Percentiles rank a stretch among this genome's conserved stretches.
Conservation (phyloP, 352 stramenopile species). For the Pythium rishiriense region DNA sequence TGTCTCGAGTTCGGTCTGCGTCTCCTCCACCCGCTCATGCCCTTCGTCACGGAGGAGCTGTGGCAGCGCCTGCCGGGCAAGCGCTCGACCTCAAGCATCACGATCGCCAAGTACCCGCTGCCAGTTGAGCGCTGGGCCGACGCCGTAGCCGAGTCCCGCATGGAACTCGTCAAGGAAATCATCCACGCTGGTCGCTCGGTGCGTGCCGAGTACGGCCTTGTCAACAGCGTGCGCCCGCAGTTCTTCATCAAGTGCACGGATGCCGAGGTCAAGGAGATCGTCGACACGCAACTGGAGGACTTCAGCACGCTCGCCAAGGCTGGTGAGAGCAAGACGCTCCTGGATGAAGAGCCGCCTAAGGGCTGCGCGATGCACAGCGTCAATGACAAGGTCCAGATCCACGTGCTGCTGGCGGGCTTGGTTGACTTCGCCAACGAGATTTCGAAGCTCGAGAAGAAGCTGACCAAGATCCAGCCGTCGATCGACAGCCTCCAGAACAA, state of each 20-base stretch:
- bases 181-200: conserved; percentile 96
- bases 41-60: conserved; percentile 96
- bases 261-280: conserved; percentile 63
- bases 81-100: conserved; percentile 70
- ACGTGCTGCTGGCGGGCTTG: conserved; percentile 82
- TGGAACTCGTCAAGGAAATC: conserved; percentile 93
- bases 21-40: conserved; percentile 98
- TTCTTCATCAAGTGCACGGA: conserved; percentile 92
- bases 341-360: conserved; percentile 77
- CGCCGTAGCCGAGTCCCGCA: conserved; percentile 87
- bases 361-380: conserved; percentile 93
- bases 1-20: conserved; percentile 84
- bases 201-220: conserved; percentile 80
- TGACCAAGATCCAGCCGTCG: conserved; percentile 77
- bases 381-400: conserved; percentile 92
- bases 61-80: conserved; percentile 85
- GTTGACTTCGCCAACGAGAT: conserved; percentile 91
- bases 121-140: conserved; percentile 85
- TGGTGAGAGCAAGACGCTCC: conserved; percentile 87
- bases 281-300: conserved; percentile 90
- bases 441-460: conserved; percentile 88
- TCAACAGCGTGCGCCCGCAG: conserved; percentile 75
- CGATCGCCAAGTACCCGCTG: conserved; percentile 78
- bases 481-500: conserved; percentile 80
- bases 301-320: conserved; percentile 95